Conservation (phyloP, 2,329 filamentous ascomycete species). For the Fusarium haematococcum region DNA sequence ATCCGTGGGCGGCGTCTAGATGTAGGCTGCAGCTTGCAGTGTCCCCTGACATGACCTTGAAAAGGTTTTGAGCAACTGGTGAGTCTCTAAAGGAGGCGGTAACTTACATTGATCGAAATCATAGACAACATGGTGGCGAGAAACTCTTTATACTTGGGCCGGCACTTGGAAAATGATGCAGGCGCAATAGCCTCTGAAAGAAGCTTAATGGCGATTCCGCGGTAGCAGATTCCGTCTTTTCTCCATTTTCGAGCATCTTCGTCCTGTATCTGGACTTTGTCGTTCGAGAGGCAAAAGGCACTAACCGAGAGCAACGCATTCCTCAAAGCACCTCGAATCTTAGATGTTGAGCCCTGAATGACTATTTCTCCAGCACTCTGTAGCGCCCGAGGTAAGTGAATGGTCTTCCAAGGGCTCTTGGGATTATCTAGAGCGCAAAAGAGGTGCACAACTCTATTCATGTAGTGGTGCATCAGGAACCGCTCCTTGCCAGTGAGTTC, state of each 20-base stretch:
- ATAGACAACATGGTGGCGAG: background rate
- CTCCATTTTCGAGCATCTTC: background rate
- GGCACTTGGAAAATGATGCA: background rate
- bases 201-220: background rate
- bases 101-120: background rate
- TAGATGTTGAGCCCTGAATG: background rate
- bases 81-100: background rate
- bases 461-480: background rate
- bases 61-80: background rate
- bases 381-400: background rate
- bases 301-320: background rate
- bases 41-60: background rate
- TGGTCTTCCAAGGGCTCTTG: background rate
- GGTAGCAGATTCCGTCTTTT: background rate
- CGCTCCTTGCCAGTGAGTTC: background rate
- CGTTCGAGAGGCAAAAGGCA: background rate
- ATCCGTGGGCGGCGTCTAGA: background rate
- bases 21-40: background rate
- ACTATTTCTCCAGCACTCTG: background rate
- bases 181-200: background rate
- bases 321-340: background rate
- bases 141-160: background rate
- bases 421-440: background rate
- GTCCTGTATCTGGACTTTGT: background rate
- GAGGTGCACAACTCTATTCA: background rate